Conservation (phyloP, 2,329 filamentous ascomycete genomes). For the Talaromyces sp. region DNA sequence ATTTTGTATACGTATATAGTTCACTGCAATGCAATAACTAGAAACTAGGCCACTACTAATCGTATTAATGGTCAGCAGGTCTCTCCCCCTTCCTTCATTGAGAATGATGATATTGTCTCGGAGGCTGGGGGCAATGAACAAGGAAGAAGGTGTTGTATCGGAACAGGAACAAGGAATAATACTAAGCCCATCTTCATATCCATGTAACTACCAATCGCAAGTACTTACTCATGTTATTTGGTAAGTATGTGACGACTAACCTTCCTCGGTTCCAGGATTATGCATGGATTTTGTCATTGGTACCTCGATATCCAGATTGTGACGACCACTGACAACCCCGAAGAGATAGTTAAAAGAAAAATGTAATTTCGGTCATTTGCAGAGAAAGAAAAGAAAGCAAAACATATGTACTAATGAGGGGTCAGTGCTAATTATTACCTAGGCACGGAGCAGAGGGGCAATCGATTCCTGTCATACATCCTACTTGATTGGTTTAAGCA, state of each 20-base stretch:
- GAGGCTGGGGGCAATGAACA: neutral
- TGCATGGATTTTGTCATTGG: neutral
- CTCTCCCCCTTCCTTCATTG: neutral
- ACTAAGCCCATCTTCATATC: neutral
- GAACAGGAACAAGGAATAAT: neutral
- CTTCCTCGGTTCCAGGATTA: neutral
- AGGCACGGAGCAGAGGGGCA: neutral
- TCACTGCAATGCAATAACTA: no score
- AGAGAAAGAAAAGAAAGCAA: neutral
- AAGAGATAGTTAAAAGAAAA: neutral
- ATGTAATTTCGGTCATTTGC: slow-evolving; percentile 1
- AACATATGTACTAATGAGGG: neutral
- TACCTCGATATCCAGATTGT: neutral
- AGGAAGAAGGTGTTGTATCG: neutral
- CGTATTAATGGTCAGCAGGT: neutral
- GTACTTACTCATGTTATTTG: neutral
- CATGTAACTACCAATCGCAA: no score
- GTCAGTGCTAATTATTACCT: neutral
- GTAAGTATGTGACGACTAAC: neutral
- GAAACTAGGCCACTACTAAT: neutral
- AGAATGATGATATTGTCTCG: neutral
- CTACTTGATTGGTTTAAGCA: neutral
- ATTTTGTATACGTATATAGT: no score
- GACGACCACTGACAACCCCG: neutral
- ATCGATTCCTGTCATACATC: neutral